Evolutionary conservation across 306 rosid genomes (phyloP).

Genomic region (Erythrophleum fordii): DNA sequence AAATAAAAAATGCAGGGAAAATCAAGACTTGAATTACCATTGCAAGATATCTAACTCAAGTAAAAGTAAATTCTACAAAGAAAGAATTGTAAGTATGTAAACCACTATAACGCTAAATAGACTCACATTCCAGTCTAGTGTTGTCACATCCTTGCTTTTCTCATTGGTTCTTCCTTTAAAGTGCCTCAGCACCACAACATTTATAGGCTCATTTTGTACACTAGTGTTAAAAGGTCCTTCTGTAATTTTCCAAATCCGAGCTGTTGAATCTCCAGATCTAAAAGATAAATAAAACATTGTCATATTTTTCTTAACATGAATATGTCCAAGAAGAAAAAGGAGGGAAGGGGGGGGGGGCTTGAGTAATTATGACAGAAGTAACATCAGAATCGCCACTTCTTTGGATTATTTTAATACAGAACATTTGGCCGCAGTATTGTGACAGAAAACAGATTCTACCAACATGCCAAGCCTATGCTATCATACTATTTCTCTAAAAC

Average conservation of each 20-base stretch:
- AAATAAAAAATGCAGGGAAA: not conserved
- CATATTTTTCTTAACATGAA: constrained; percentile 1
- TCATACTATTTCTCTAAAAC: not conserved
- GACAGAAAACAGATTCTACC: constrained; percentile 14
- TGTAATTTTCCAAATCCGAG: constrained; percentile 64
- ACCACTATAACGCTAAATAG: constrained; percentile 3
- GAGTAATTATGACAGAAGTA: not conserved
- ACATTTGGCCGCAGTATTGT: not conserved
- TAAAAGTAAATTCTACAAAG: not conserved
- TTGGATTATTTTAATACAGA: not conserved
- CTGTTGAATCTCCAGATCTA: constrained; percentile 81
- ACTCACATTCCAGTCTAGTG: constrained; percentile 84
- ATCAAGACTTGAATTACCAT: not conserved
- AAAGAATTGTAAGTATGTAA: not conserved
- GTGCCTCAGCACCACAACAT: constrained; percentile 59
- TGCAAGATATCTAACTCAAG: not conserved
- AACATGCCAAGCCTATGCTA: not conserved
- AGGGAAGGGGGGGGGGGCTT: no score
- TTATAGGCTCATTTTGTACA: constrained; percentile 43
- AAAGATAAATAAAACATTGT: not conserved
- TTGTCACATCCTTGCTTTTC: constrained; percentile 75
- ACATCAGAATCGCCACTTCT: constrained; percentile 2
- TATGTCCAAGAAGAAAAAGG: not conserved
- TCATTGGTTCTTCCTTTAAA: constrained; percentile 64
- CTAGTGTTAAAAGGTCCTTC: constrained; percentile 49